These are phyloP conservation scores for Metschnikowia vanudenii DNA, from an alignment of 805 yeast species.

Conservation along the genomic window DNA sequence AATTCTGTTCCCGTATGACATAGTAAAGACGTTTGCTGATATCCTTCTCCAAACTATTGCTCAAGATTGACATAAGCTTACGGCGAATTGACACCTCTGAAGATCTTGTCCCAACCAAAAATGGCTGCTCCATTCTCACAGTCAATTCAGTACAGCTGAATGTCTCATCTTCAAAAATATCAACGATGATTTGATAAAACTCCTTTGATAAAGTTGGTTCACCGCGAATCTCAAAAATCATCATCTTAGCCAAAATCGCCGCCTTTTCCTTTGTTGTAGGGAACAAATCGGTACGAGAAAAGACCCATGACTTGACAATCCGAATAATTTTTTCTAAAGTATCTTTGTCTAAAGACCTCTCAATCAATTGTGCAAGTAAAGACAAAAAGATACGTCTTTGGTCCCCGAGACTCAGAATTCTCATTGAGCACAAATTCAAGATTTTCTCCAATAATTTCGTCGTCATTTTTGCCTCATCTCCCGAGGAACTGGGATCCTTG, in stretches of 20 bases:
- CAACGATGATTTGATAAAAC: conserved; percentile 83
- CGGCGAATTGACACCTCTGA: conserved; percentile 72
- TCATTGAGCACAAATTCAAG: conserved; percentile 69
- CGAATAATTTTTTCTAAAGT: conserved; percentile 71
- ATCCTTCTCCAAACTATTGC: conserved; percentile 73
- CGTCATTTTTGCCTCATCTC: conserved; percentile 77
- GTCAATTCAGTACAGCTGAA: conserved; percentile 84
- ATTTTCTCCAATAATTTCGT: conserved; percentile 74
- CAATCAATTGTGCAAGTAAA: conserved; percentile 84
- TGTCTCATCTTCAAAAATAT: conserved; percentile 77
- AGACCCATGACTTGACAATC: conserved; percentile 87
- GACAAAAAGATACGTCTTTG: conserved; percentile 87
- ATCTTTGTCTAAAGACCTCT: conserved; percentile 76
- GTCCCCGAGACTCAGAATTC: conserved; percentile 87
- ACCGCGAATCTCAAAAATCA: conserved; percentile 85
- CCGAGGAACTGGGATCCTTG: conserved; percentile 39
- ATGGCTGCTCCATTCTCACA: conserved; percentile 94
- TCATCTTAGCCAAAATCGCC: conserved; percentile 88
- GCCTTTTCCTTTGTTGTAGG: conserved; percentile 97
- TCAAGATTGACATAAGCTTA: conserved; percentile 75
- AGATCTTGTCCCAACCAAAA: conserved; percentile 86
- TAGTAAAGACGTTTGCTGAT: conserved; percentile 78
- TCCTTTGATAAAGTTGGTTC: conserved; percentile 74
- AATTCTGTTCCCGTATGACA: conserved; percentile 90
- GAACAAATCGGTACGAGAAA: conserved; percentile 75